phyloP scores from a whole-genome alignment of 2,329 filamentous ascomycete genomes.

The Coleophoma eucalyptorum region DNA sequence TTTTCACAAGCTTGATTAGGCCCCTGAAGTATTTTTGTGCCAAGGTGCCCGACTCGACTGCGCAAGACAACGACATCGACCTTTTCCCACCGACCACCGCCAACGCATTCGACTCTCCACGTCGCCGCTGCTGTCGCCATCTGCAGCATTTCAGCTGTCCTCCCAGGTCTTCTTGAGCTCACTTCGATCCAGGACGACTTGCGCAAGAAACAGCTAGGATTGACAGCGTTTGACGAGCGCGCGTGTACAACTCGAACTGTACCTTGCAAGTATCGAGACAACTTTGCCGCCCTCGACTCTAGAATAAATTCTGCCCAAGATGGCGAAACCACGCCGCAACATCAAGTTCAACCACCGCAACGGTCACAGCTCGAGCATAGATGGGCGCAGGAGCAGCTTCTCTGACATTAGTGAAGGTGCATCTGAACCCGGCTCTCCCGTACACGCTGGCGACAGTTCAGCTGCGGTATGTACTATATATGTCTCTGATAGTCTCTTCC shows the following conservation, averaged over 20 bases:
- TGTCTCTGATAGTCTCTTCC: neutral
- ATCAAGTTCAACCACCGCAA: slow-evolving; percentile 46
- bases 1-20: slow-evolving; percentile 7
- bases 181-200: too few species aligned
- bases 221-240: too few species aligned
- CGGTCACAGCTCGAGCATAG: slow-evolving; percentile 22
- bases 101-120: too few species aligned
- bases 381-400: slow-evolving; percentile 61
- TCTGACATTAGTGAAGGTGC: slow-evolving; percentile 64
- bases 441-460: slow-evolving; percentile 30
- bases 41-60: neutral
- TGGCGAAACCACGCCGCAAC: slow-evolving; percentile 45
- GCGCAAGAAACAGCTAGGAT: too few species aligned
- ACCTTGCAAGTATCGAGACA: too few species aligned
- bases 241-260: too few species aligned
- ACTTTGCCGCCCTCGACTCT: too few species aligned
- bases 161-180: too few species aligned
- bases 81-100: too few species aligned
- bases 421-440: slow-evolving; percentile 31
- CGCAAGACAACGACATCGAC: too few species aligned
- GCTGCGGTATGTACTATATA: slow-evolving; percentile 12
- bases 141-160: too few species aligned
- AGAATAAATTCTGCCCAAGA: slow-evolving; percentile 9
- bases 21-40: neutral
- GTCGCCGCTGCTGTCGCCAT: too few species aligned